Percentiles rank a stretch among this genome's conserved stretches.
phyloP scores from a whole-genome alignment of 2,329 filamentous ascomycete species.

The Teratosphaeria zuluensis region DNA sequence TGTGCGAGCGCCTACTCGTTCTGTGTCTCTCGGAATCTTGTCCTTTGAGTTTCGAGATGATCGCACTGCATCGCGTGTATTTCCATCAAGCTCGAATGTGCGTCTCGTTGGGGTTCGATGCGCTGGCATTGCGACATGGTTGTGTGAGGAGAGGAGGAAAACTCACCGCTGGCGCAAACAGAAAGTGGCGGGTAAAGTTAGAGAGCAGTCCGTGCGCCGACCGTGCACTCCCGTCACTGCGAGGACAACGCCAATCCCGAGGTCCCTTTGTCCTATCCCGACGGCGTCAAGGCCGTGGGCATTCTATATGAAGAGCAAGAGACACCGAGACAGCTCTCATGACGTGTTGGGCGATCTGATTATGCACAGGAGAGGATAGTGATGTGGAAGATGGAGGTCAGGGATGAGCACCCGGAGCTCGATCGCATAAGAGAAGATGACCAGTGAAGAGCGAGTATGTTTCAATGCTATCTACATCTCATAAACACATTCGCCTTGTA shows the following conservation, averaged over 20 bases:
- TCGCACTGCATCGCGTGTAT: neutral
- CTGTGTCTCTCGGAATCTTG: neutral
- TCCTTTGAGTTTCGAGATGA: neutral
- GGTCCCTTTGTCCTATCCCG: no score
- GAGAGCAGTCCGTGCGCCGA: neutral
- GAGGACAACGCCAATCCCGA: neutral
- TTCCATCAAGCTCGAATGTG: neutral
- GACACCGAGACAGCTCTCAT: no score
- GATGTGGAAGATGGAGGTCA: neutral
- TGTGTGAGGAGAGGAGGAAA: neutral
- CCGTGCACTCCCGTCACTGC: neutral
- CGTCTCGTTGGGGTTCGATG: neutral
- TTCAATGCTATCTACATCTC: neutral
- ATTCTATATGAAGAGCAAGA: neutral
- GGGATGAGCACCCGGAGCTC: neutral
- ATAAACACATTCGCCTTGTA: neutral
- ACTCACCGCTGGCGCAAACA: neutral
- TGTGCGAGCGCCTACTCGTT: neutral
- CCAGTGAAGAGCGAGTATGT: neutral
- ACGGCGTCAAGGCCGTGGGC: no score
- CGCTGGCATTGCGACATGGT: neutral
- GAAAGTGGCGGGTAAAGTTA: neutral
- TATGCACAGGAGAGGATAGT: neutral
- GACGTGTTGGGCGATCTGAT: neutral
- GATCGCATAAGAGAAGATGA: neutral